Percentiles rank a stretch among this genome's conserved stretches.
These are phyloP conservation scores for Neoboletus magnificus DNA, from an alignment of 768 basidiomycete species.

Conservation along the genomic window DNA sequence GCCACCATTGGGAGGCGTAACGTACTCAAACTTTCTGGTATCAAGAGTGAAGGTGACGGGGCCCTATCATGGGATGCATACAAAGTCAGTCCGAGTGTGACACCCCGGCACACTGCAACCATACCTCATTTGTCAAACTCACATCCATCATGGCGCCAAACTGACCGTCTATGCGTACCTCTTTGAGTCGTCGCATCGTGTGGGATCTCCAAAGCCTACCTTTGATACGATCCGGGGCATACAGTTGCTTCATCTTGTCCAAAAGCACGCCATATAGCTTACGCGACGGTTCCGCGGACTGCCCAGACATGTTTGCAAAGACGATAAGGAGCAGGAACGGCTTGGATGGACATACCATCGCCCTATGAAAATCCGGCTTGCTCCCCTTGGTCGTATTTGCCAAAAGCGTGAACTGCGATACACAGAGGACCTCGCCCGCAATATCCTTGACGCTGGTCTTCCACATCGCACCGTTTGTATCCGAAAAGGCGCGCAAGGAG, in stretches of 20 bases:
- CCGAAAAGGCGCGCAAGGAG: constrained; percentile 68
- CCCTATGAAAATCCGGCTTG: constrained; percentile 89
- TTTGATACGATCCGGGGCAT: constrained; percentile 75
- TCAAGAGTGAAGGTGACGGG: constrained; percentile 85
- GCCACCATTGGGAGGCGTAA: constrained; percentile 27
- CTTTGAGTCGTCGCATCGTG: neutral
- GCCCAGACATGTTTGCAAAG: neutral
- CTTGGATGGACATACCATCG: constrained; percentile 63
- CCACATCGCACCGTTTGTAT: constrained; percentile 70
- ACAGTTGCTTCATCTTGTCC: constrained; percentile 58
- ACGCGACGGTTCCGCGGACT: constrained; percentile 68
- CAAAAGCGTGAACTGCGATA: constrained; percentile 91
- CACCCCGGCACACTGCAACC: constrained; percentile 8
- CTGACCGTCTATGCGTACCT: constrained; percentile 60
- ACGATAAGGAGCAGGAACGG: neutral
- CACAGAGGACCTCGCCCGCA: constrained; percentile 87
- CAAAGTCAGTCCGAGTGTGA: constrained; percentile 1
- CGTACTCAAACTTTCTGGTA: constrained; percentile 73
- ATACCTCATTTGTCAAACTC: constrained; percentile 80
- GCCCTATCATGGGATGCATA: constrained; percentile 44
- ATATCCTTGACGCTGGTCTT: constrained; percentile 85
- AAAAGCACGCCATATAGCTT: constrained; percentile 72
- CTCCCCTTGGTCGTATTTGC: constrained; percentile 85
- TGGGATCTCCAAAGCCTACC: constrained; percentile 40
- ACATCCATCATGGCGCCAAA: constrained; percentile 99